Evolutionary conservation across 352 stramenopile genomes (phyloP), one percentile per base, ranked within the genome.

Genomic region (Pythium sp.): DNA sequence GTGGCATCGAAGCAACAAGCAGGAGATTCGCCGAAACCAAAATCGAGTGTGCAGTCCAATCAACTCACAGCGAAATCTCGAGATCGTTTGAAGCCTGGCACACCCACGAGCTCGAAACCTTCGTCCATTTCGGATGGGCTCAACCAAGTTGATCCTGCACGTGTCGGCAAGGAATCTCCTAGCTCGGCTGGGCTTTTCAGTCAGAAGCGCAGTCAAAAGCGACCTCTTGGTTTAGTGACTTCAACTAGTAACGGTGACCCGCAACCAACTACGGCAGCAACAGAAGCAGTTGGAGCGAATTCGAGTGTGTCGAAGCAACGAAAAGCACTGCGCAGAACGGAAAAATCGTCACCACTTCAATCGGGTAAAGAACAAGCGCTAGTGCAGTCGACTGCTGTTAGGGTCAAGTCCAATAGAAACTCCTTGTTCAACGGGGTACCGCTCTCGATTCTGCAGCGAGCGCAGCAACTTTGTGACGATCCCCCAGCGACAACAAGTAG

Each of bases 401-500:
- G 30, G 24, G 38, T 34, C 6, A 18, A 54, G 11, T 36, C 22
- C 26, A 49, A 22, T 24, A 18, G 15, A 43, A n/a, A 60, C 18
- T 32, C 34, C 22, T 54, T 62, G 47, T 66, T 66, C 8, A 60
- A 53, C 5, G 51, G 58, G 8, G 57, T 71, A 24, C 57, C 65
- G n/a, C 26, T 61, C 15, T 65, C 58, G 28, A 66, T 71, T 43
- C 46, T 51, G 41, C 64, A 69, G 41, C 64, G 64, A 36, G 32
- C n/a, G 32, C 20, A 32, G 5, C 56, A 47, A 15, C 56, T 47
- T 24, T n/a, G 5, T 11, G 56, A 61, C 11, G 56, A 61, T 1
- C n/a, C 32, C 15, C 0, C n/a, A 36, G 30, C 15, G 56, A 47
- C 20, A n/a, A 14, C 32, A 20, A 61, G 20, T 47, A 47, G 18